Base-by-base conservation (phyloP, 2,329 filamentous ascomycete species). In the Nemania sp. region DNA sequence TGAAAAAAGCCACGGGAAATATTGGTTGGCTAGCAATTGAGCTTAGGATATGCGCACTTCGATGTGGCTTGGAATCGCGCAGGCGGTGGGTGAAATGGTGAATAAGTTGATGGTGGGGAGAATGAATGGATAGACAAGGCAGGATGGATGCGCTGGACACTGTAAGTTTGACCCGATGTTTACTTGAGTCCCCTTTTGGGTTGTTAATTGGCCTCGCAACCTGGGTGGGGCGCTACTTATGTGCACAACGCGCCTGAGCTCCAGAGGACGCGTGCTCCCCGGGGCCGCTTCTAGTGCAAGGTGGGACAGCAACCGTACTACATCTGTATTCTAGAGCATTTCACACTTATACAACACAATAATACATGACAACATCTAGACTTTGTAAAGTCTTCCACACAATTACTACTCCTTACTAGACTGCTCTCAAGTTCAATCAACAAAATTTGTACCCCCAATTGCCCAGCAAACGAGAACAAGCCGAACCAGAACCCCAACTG, bases 241-340 rank as follows among this genome's bases (percentile, higher is more conserved):
- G n/a, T n/a, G n/a, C n/a, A 19, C 34, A 43, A 64, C 64, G 59
- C 62, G 62, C 59, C 59, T 59, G 31, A 41, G 14, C 54, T 17
- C 48, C 22, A 36, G 39, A 54, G 43, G 43, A 62, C 61, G 61
- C 59, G 64, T n/a, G n/a, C n/a, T n/a, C n/a, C n/a, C n/a, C n/a
- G n/a, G n/a, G n/a, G n/a, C n/a, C n/a, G n/a, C n/a, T n/a, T n/a
- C n/a, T n/a, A n/a, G n/a, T n/a, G n/a, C n/a, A n/a, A n/a, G n/a
- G n/a, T n/a, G n/a, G n/a, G n/a, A n/a, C n/a, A n/a, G n/a, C n/a
- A n/a, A n/a, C n/a, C n/a, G n/a, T n/a, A n/a, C n/a, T n/a, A n/a
- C n/a, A n/a, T n/a, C n/a, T n/a, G n/a, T n/a, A n/a, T n/a, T n/a
- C n/a, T n/a, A n/a, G n/a, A n/a, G n/a, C n/a, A n/a, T n/a, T n/a